Evolutionary conservation across 2,329 filamentous ascomycete species (phyloP).

Genomic region (Cercospora janseana): DNA sequence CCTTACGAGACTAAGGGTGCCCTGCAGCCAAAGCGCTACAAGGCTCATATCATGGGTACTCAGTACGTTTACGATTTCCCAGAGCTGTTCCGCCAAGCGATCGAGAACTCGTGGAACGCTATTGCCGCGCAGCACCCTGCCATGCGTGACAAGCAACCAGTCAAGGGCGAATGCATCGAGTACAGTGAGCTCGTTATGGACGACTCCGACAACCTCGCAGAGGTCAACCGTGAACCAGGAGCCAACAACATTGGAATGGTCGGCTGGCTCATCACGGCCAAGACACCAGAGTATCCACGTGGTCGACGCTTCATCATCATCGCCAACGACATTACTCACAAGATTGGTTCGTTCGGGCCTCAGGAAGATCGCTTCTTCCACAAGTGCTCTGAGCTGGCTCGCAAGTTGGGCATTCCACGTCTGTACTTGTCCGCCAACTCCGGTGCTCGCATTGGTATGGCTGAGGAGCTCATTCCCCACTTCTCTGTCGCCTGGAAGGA

Average conservation of each 20-base stretch:
- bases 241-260: conserved; percentile 98
- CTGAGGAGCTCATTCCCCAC: conserved; percentile 93
- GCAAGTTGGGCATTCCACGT: conserved; percentile 89
- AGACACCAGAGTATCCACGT: conserved; percentile 90
- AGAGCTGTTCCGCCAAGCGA: conserved; percentile 95
- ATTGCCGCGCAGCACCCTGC: conserved; percentile 70
- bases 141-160: conserved; percentile 76
- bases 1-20: conserved; percentile 98
- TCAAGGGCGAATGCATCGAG: conserved; percentile 85
- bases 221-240: conserved; percentile 91
- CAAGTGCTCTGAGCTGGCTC: conserved; percentile 95
- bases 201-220: conserved; percentile 84
- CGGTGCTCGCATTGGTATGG: conserved; percentile 93
- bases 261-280: conserved; percentile 92
- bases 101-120: conserved; percentile 89
- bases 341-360: conserved; percentile 96
- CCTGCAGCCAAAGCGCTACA: conserved; percentile 98
- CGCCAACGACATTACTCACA: conserved; percentile 98
- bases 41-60: conserved; percentile 97
- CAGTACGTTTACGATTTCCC: conserved; percentile 99
- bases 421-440: conserved; percentile 99
- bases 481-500: conserved; percentile 98
- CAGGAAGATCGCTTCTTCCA: conserved; percentile 97
- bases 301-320: conserved; percentile 93
- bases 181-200: conserved; percentile 93